Percentiles rank a stretch among this genome's conserved stretches.
Evolutionary conservation across 2,329 filamentous ascomycete species (phyloP).

Genomic region (Exophiala calicioides): DNA sequence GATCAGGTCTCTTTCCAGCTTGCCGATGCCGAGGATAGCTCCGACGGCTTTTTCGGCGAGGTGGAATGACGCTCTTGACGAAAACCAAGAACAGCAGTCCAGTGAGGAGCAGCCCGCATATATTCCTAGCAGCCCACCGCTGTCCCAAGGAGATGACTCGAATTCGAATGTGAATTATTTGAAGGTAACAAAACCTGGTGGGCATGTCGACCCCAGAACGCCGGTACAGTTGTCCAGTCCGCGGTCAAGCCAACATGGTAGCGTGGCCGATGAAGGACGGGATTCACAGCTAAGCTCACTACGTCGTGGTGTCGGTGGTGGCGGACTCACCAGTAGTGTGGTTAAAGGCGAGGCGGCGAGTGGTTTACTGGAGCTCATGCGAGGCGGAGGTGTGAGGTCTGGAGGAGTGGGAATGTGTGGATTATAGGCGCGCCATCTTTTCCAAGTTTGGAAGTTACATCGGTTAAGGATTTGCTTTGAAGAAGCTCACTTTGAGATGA

Average conservation of each 20-base stretch:
- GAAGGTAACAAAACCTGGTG: not conserved
- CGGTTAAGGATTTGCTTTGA: no score
- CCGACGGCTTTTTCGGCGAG: slow-evolving; percentile 28
- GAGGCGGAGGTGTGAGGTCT: slow-evolving; percentile 16
- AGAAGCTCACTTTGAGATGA: no score
- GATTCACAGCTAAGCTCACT: slow-evolving; percentile 1
- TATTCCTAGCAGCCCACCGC: slow-evolving; percentile 24
- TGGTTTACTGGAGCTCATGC: slow-evolving; percentile 29
- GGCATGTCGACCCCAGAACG: slow-evolving; percentile 12
- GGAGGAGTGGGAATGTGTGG: slow-evolving; percentile 22
- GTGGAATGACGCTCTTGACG: slow-evolving; percentile 9
- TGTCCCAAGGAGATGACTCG: slow-evolving; percentile 2
- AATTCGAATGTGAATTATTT: not conserved
- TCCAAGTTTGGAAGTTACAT: no score
- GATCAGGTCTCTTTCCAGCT: slow-evolving; percentile 15
- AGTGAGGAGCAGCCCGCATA: not conserved
- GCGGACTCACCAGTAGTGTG: slow-evolving; percentile 29
- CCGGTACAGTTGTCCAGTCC: slow-evolving; percentile 24
- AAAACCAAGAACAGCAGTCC: not conserved
- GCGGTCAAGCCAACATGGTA: slow-evolving; percentile 1
- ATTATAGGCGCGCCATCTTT: no score
- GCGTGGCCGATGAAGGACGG: not conserved
- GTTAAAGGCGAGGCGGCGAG: slow-evolving; percentile 32
- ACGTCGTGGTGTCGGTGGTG: slow-evolving; percentile 9
- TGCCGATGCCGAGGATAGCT: slow-evolving; percentile 23